Evolutionary conservation across 768 basidiomycete species (phyloP).

Genomic region (Antrodiella citrinella): DNA sequence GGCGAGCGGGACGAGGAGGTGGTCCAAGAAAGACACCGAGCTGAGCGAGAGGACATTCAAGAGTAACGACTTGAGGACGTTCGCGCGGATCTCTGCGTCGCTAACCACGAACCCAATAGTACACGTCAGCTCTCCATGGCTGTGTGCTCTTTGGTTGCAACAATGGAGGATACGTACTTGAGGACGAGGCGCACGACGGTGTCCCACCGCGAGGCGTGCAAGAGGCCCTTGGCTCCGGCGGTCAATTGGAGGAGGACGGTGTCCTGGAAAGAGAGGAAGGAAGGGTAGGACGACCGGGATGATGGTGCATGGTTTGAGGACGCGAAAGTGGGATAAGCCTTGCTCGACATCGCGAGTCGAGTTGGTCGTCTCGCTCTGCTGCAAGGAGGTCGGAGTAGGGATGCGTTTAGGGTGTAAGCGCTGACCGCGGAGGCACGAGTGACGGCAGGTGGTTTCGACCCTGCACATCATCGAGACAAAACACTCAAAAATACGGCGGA

Average conservation of each 20-base stretch:
- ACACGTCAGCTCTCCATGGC: conserved; percentile 10
- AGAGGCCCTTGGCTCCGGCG: conserved; percentile 52
- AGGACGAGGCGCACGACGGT: conserved; percentile 47
- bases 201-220: conserved; percentile 71
- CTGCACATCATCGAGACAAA: no score
- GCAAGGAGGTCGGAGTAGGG: no score
- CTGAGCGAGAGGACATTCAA: conserved; percentile 64
- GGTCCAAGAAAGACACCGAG: conserved; percentile 72
- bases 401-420: no score
- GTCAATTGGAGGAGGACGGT: conserved; percentile 51
- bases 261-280: conserved; percentile 57
- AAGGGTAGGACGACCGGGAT: conserved; percentile 54
- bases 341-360: neutral
- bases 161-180: conserved; percentile 34
- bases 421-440: no score
- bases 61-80: conserved; percentile 66
- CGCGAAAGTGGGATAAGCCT: neutral
- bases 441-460: no score
- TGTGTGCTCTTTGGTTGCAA: no score
- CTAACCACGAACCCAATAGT: conserved; percentile 26
- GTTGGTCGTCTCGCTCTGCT: no score
- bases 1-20: conserved; percentile 58
- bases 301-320: neutral
- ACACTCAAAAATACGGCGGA: neutral
- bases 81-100: conserved; percentile 67